phyloP scores from a whole-genome alignment of 2,329 filamentous ascomycete species.

The Blastomyces emzantsi region DNA sequence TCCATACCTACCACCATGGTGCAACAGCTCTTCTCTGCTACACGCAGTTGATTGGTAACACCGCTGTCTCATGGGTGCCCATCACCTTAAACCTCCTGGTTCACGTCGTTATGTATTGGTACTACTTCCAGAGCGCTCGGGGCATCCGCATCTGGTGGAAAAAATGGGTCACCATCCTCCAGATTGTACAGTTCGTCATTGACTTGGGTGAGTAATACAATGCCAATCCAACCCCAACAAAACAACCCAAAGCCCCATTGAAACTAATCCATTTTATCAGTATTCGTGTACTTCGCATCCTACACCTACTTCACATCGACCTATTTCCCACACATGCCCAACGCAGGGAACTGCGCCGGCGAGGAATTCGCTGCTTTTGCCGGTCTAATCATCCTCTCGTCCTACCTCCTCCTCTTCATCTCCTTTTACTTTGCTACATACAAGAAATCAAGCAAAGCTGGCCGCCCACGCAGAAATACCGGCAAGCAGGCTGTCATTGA shows the following conservation, averaged over 20 bases:
- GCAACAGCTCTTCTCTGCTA: constrained; percentile 89
- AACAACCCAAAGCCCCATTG: background rate
- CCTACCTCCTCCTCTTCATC: constrained; percentile 90
- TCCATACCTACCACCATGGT: constrained; percentile 94
- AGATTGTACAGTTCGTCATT: constrained; percentile 89
- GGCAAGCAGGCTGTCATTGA: constrained; percentile 80
- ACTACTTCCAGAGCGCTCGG: constrained; percentile 93
- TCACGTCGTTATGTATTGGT: constrained; percentile 98
- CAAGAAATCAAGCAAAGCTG: constrained; percentile 46
- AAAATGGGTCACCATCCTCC: constrained; percentile 91
- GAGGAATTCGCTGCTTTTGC: constrained; percentile 87
- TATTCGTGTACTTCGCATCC: constrained; percentile 89
- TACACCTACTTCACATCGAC: constrained; percentile 88
- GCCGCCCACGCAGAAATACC: constrained; percentile 44
- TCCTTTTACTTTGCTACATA: constrained; percentile 92
- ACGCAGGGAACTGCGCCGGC: constrained; percentile 69
- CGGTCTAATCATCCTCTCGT: constrained; percentile 76
- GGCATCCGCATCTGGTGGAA: constrained; percentile 95
- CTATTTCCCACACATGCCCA: constrained; percentile 72
- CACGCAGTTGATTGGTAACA: constrained; percentile 79
- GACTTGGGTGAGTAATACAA: constrained; percentile 61
- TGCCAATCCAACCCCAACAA: background rate
- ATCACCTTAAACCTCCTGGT: constrained; percentile 82
- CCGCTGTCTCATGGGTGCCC: constrained; percentile 81
- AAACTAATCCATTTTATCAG: constrained; percentile 34